Percentiles rank a stretch among this genome's conserved stretches.
Evolutionary conservation across 768 basidiomycete genomes (phyloP).

Genomic region (Tephrocybe sp.): DNA sequence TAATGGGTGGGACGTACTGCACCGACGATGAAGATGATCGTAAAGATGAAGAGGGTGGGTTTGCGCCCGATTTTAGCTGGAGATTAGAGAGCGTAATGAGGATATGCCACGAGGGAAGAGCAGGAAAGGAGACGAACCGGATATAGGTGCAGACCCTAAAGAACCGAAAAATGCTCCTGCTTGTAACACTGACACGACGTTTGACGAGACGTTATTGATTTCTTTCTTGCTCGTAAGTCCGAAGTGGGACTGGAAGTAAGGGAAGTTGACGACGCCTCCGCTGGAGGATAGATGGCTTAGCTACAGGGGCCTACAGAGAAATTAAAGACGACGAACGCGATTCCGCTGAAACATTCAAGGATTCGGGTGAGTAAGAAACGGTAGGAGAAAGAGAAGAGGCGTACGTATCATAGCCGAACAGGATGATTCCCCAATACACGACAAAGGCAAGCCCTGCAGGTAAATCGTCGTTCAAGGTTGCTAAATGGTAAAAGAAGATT

Average conservation of each 20-base stretch:
- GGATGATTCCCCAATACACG: slow-evolving; percentile 23
- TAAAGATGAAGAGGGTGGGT: slow-evolving; percentile 58
- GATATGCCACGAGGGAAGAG: too few relatives aligned
- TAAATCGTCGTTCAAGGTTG: too few relatives aligned
- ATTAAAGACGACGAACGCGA: slow-evolving; percentile 19
- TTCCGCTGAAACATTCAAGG: slow-evolving; percentile 14
- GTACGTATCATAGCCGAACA: slow-evolving; percentile 26
- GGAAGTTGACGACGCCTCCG: slow-evolving; percentile 23
- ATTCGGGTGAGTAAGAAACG: background rate
- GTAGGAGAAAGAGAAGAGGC: background rate
- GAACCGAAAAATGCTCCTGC: slow-evolving; percentile 89
- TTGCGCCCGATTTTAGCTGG: slow-evolving; percentile 70
- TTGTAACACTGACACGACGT: slow-evolving; percentile 86
- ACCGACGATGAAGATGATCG: slow-evolving; percentile 64
- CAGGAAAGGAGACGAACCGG: too few relatives aligned
- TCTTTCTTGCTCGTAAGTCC: slow-evolving; percentile 42
- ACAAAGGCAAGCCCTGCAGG: slow-evolving; percentile 25
- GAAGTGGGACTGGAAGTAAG: slow-evolving; percentile 62
- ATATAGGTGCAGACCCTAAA: slow-evolving; percentile 66
- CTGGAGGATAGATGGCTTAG: too few relatives aligned
- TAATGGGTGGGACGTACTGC: slow-evolving; percentile 59
- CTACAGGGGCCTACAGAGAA: too few relatives aligned
- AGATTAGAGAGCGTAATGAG: too few relatives aligned
- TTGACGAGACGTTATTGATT: slow-evolving; percentile 60
- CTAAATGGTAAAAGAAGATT: background rate